These are phyloP conservation scores for Amanita rimosa DNA, from an alignment of 768 basidiomycete species.

Conservation along the genomic window DNA sequence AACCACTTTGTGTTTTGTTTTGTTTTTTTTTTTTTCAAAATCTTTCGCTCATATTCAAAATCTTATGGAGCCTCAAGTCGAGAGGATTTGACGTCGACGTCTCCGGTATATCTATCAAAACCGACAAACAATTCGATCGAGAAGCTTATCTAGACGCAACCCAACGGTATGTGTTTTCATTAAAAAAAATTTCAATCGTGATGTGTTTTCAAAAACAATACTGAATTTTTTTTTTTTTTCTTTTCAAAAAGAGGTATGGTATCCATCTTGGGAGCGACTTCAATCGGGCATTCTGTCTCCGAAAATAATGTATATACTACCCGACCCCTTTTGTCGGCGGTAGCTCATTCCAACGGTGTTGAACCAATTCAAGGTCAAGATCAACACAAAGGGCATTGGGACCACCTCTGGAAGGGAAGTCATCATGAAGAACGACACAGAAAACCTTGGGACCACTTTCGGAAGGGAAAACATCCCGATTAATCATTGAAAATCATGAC, in stretches of 20 bases:
- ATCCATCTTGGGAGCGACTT: neutral
- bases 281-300: neutral
- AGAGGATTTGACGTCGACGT: constrained; percentile 46
- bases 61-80: constrained; percentile 34
- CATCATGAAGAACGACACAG: neutral
- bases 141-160: constrained; percentile 65
- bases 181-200: no score
- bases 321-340: neutral
- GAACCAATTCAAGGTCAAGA: neutral
- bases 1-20: no score
- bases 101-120: constrained; percentile 59
- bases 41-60: no score
- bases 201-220: no score
- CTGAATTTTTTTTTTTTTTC: no score
- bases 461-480: neutral
- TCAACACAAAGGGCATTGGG: neutral
- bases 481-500: neutral
- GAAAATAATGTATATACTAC: neutral
- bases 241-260: no score
- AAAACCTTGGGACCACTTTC: neutral
- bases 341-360: neutral
- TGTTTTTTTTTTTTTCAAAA: no score
- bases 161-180: constrained; percentile 39
- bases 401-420: neutral
- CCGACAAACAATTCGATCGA: constrained; percentile 42